These are phyloP conservation scores for Cryptosporidium viatorum DNA, from an alignment of 169 alveolate genomes.

Conservation along the genomic window DNA sequence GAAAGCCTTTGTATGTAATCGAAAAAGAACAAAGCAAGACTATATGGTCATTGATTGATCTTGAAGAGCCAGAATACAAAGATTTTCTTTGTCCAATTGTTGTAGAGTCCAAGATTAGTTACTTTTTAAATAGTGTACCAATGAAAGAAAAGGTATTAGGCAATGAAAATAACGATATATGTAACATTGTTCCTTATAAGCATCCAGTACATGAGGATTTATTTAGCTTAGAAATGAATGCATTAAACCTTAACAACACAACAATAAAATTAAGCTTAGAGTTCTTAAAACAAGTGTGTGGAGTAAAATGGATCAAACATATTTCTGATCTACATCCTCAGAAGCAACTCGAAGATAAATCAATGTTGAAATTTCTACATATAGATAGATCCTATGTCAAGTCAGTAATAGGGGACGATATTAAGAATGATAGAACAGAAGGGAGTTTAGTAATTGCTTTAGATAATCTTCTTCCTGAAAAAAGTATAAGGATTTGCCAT, in stretches of 20 bases:
- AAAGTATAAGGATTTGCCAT: constrained; percentile 22
- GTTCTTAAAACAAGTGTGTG: background rate
- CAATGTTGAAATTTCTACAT: background rate
- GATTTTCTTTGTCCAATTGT: constrained; percentile 13
- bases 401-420: background rate
- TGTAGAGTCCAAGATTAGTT: background rate
- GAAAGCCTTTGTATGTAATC: background rate
- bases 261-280: background rate
- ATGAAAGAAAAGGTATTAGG: background rate
- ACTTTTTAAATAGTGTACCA: background rate
- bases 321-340: background rate
- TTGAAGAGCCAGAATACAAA: constrained; percentile 3
- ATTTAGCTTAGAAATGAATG: background rate
- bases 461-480: constrained; percentile 6
- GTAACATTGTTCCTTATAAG: background rate
- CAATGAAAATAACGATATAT: background rate
- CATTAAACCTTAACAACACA: background rate
- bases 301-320: background rate
- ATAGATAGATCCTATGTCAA: constrained; percentile 30
- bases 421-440: constrained; percentile 20
- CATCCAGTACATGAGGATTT: background rate
- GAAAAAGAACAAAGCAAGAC: background rate
- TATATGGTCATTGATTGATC: constrained; percentile 1
- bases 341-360: background rate
- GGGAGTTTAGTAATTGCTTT: constrained; percentile 20